phyloP scores from a whole-genome alignment of 106 monocot genomes.

The Dioscorea dumetorum region DNA sequence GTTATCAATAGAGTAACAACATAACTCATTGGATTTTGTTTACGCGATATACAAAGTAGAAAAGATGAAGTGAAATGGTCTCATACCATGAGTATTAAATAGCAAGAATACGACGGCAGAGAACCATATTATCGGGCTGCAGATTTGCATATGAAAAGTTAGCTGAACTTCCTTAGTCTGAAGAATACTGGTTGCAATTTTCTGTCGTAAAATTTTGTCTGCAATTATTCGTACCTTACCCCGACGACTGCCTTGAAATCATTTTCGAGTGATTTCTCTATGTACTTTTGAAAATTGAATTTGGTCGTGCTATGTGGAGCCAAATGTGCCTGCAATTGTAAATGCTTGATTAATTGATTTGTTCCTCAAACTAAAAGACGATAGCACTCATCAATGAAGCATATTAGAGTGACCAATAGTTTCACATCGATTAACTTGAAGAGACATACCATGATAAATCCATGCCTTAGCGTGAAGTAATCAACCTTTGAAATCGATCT shows the following conservation, averaged over 20 bases:
- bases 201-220: no score
- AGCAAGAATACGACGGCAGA: slow-evolving; percentile 17
- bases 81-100: slow-evolving; percentile 22
- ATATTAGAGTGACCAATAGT: no score
- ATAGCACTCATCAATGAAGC: no score
- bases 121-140: slow-evolving; percentile 24
- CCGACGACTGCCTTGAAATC: slow-evolving; percentile 23
- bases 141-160: not conserved
- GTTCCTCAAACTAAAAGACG: no score
- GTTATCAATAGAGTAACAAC: not conserved
- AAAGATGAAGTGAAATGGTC: not conserved
- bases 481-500: no score
- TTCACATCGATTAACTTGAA: not conserved
- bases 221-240: slow-evolving; percentile 10
- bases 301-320: slow-evolving; percentile 14
- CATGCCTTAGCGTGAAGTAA: no score
- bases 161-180: not conserved
- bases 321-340: slow-evolving; percentile 17
- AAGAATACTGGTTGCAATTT: no score
- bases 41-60: not conserved
- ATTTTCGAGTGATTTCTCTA: slow-evolving; percentile 21
- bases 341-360: not conserved
- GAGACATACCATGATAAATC: no score
- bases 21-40: no score
- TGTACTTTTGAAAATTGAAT: slow-evolving; percentile 25